Evolutionary conservation across 176 grass and related monocot species (phyloP).

Genomic region (Carex scoparia): DNA sequence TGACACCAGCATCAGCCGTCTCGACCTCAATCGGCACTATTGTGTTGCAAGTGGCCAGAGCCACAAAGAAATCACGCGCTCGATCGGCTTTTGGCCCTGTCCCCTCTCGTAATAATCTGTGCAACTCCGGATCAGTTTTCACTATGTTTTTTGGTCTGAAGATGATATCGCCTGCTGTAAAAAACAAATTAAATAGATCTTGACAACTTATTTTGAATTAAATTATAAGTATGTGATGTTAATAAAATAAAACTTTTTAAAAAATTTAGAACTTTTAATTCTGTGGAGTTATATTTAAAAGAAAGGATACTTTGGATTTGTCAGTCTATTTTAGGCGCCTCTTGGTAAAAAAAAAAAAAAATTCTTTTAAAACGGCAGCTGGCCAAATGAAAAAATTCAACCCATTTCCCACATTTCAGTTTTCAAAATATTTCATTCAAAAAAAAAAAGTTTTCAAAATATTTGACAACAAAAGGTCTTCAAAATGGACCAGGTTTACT

Average conservation of each 20-base stretch:
- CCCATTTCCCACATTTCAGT: background rate
- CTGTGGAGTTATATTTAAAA: background rate
- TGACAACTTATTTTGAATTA: background rate
- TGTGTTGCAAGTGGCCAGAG: slow-evolving; percentile 80
- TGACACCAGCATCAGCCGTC: background rate
- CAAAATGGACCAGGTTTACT: slow-evolving; percentile 2
- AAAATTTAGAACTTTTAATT: background rate
- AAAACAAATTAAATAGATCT: background rate
- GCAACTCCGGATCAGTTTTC: slow-evolving; percentile 52
- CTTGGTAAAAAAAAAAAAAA: background rate
- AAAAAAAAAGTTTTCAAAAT: background rate
- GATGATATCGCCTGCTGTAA: slow-evolving; percentile 21
- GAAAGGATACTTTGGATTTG: background rate
- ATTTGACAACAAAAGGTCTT: background rate
- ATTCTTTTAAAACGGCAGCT: background rate
- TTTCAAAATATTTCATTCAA: background rate
- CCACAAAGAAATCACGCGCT: slow-evolving; percentile 68
- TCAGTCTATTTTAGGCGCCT: background rate
- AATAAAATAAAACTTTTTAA: background rate
- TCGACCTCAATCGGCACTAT: slow-evolving; percentile 59
- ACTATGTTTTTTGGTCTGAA: slow-evolving; percentile 52
- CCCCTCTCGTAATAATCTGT: slow-evolving; percentile 31
- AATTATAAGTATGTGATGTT: background rate
- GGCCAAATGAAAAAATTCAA: background rate
- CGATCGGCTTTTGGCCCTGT: slow-evolving; percentile 31